These are phyloP conservation scores for Marasmius sp. DNA, from an alignment of 1,284 basidiomycete species.

Conservation along the genomic window DNA sequence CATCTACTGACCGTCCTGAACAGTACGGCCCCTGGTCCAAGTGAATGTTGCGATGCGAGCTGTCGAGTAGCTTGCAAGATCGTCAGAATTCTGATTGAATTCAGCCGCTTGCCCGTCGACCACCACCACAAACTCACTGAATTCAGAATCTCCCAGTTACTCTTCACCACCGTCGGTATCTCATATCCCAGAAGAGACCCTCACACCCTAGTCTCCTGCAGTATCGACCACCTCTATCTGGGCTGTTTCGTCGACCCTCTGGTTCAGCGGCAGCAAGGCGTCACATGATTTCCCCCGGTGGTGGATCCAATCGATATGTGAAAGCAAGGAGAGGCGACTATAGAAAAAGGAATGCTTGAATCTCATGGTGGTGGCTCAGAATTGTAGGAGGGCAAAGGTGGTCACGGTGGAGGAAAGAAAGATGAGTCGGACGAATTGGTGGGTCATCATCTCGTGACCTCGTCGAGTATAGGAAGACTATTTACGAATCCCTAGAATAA, in stretches of 20 bases:
- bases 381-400: conserved; percentile 9
- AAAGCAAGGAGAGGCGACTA: conserved; percentile 38
- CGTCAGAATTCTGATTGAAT: too few relatives aligned
- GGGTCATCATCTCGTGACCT: conserved; percentile 35
- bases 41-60: too few relatives aligned
- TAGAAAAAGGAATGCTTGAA: conserved; percentile 17
- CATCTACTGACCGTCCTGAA: too few relatives aligned
- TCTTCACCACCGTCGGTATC: conserved; percentile 39
- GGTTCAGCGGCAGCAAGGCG: background rate
- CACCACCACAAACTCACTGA: conserved; percentile 2
- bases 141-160: conserved; percentile 28
- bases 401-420: conserved; percentile 26
- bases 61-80: too few relatives aligned
- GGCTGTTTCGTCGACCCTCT: conserved; percentile 33
- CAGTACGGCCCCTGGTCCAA: too few relatives aligned
- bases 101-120: background rate
- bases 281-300: conserved; percentile 28
- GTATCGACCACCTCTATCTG: conserved; percentile 32
- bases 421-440: conserved; percentile 42
- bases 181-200: conserved; percentile 36
- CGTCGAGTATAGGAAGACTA: conserved; percentile 39
- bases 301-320: conserved; percentile 35
- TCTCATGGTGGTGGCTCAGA: background rate
- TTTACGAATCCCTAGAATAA: too few relatives aligned
- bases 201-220: conserved; percentile 16